phyloP scores from a whole-genome alignment of 805 yeast species.

The Brettanomyces bruxellensis region DNA sequence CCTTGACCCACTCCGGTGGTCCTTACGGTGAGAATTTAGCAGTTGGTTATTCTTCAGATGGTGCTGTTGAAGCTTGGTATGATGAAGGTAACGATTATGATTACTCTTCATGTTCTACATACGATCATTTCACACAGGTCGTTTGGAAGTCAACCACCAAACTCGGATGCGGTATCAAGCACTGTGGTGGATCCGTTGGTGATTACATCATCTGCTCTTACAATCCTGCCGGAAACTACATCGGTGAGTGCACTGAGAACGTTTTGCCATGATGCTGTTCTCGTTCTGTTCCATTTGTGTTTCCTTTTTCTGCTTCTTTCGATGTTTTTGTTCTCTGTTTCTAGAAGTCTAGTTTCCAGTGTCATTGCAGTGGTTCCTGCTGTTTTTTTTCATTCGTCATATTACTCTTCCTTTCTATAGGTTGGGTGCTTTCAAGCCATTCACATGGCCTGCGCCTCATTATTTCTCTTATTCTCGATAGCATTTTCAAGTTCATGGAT shows the following conservation, averaged over 20 bases:
- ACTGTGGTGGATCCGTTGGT: conserved; percentile 39
- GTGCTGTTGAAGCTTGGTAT: conserved; percentile 66
- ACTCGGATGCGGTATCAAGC: conserved; percentile 58
- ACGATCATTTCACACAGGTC: conserved; percentile 65
- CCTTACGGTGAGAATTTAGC: conserved; percentile 75
- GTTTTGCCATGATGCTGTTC: conserved; percentile 19
- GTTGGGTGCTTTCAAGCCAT: too few species aligned
- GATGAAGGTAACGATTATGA: conserved; percentile 49
- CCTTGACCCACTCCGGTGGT: conserved; percentile 54
- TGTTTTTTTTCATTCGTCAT: too few species aligned
- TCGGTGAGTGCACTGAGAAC: conserved; percentile 33
- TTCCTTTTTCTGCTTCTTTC: neutral
- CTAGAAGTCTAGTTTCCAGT: too few species aligned
- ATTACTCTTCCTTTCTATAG: too few species aligned
- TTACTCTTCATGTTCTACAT: conserved; percentile 39
- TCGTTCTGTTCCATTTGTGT: neutral
- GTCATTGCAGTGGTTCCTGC: too few species aligned
- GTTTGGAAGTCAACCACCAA: conserved; percentile 56
- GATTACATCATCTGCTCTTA: conserved; percentile 69
- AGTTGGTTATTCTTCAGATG: conserved; percentile 49
- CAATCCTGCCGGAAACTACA: conserved; percentile 67
- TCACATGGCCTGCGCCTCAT: too few species aligned
- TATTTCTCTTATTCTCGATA: too few species aligned
- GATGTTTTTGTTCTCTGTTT: neutral
- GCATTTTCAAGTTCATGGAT: too few species aligned